Conservation (phyloP, 305 asterid species). For the Rubia peregrina region DNA sequence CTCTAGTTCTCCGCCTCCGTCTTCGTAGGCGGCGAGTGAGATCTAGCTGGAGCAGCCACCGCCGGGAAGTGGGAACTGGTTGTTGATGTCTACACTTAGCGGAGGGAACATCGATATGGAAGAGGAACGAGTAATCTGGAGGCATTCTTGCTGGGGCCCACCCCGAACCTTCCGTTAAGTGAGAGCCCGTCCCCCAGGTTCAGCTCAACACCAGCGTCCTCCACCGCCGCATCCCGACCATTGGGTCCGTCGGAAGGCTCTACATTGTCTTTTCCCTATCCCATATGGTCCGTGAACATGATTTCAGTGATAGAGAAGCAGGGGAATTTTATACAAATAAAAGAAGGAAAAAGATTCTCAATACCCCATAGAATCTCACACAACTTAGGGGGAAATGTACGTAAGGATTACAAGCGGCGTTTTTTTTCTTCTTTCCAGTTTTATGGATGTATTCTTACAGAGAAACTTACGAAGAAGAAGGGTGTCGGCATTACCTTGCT, state of each 20-base stretch:
- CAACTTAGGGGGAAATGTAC: no score
- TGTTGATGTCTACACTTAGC: conserved; percentile 11
- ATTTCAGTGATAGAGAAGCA: no score
- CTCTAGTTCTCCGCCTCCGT: conserved; percentile 50
- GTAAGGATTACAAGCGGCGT: no score
- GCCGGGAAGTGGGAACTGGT: conserved; percentile 19
- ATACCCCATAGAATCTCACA: no score
- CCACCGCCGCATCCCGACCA: background rate
- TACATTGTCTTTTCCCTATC: background rate
- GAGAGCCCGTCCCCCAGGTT: conserved; percentile 78
- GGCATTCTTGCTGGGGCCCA: conserved; percentile 45
- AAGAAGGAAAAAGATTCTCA: no score
- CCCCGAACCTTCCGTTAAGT: conserved; percentile 70
- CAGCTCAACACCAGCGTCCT: conserved; percentile 47
- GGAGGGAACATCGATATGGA: conserved; percentile 33
- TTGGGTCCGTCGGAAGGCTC: conserved; percentile 31
- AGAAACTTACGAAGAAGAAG: no score
- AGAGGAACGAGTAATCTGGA: conserved; percentile 45
- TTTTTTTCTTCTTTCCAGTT: no score
- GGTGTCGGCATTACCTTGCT: no score
- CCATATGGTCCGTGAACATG: no score
- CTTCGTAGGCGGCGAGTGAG: conserved; percentile 56
- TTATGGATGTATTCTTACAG: no score
- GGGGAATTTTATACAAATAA: no score
- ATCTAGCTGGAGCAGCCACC: conserved; percentile 30